phyloP scores from a whole-genome alignment of 2,329 filamentous ascomycete species.

The Dothistroma pini region DNA sequence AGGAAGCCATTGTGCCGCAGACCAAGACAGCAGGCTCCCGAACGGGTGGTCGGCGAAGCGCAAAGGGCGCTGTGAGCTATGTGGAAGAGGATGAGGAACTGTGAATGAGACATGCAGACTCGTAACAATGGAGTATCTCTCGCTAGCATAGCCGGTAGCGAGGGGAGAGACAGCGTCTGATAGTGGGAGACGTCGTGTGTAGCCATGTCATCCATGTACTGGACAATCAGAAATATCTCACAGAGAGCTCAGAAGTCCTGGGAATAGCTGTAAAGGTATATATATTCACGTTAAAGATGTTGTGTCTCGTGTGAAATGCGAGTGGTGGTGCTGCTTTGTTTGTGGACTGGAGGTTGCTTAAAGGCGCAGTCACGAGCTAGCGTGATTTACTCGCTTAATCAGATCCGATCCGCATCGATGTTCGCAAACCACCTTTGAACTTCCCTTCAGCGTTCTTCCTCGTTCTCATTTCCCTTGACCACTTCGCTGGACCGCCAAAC shows the following conservation, averaged over 20 bases:
- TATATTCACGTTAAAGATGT: too few relatives aligned
- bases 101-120: too few relatives aligned
- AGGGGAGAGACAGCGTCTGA: too few relatives aligned
- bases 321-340: background rate
- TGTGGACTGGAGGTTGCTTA: background rate
- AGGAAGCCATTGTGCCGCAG: slow-evolving; percentile 4
- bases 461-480: background rate
- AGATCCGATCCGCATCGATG: background rate
- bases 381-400: background rate
- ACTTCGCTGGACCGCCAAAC: background rate
- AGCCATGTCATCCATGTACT: too few relatives aligned
- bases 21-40: slow-evolving; percentile 13
- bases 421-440: slow-evolving; percentile 3
- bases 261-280: too few relatives aligned
- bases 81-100: slow-evolving; percentile 11
- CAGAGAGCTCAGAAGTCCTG: too few relatives aligned
- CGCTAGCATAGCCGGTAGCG: too few relatives aligned
- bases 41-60: slow-evolving; percentile 14
- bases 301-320: too few relatives aligned
- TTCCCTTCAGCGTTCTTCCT: slow-evolving; percentile 2
- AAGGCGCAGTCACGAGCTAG: background rate
- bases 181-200: too few relatives aligned
- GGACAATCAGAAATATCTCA: too few relatives aligned
- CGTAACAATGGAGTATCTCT: too few relatives aligned
- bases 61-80: slow-evolving; percentile 21